These are phyloP conservation scores for Cutaneotrichosporon dermatis DNA, from an alignment of 1,284 basidiomycete genomes.

Conservation along the genomic window DNA sequence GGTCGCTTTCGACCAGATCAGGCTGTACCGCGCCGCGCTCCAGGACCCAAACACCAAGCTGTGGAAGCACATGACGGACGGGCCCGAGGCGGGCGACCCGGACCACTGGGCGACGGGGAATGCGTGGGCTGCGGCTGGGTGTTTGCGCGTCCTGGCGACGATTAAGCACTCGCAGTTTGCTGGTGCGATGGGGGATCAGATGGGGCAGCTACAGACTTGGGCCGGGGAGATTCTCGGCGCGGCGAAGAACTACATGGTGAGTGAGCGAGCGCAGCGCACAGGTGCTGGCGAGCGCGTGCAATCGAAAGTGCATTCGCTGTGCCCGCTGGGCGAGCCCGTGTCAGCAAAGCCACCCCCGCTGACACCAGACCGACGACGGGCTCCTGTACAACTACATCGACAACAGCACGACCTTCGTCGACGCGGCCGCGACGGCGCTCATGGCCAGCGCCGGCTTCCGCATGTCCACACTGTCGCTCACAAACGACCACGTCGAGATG, in stretches of 20 bases:
- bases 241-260: conserved; percentile 31
- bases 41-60: conserved; percentile 29
- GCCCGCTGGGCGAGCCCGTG: no score
- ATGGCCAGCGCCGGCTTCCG: conserved; percentile 70
- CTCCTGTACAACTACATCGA: conserved; percentile 75
- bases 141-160: conserved; percentile 52
- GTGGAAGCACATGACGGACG: conserved; percentile 45
- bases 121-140: conserved; percentile 55
- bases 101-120: conserved; percentile 50
- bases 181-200: conserved; percentile 39
- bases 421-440: conserved; percentile 69
- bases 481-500: conserved; percentile 37
- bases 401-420: conserved; percentile 61
- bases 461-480: conserved; percentile 45
- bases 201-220: conserved; percentile 50
- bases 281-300: no score
- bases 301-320: no score
- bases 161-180: conserved; percentile 47
- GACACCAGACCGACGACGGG: conserved; percentile 54
- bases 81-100: conserved; percentile 34
- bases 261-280: conserved; percentile 15
- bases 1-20: conserved; percentile 72
- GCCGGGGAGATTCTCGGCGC: conserved; percentile 51
- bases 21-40: conserved; percentile 62
- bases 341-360: background rate